These are phyloP conservation scores for Fusarium palustre DNA, from an alignment of 2,329 filamentous ascomycete genomes.

Conservation along the genomic window DNA sequence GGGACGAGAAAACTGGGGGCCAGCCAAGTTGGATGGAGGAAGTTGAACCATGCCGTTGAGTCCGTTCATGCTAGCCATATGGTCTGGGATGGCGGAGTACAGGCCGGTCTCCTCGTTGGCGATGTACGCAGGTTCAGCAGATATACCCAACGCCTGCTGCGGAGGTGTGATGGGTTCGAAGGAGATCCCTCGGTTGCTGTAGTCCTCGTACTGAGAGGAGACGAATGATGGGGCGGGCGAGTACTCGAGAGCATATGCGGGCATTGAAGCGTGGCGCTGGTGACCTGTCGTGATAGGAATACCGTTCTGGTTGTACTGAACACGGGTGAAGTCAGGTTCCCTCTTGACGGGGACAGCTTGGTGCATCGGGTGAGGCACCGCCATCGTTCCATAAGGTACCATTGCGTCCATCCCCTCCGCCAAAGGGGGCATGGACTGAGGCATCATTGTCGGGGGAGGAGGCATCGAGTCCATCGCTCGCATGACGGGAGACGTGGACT, in stretches of 20 bases:
- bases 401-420: constrained; percentile 77
- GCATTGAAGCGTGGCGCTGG: constrained; percentile 98
- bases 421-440: constrained; percentile 67
- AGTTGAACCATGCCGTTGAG: constrained; percentile 93
- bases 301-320: constrained; percentile 93
- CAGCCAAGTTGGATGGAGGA: constrained; percentile 84
- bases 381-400: constrained; percentile 75
- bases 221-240: constrained; percentile 97
- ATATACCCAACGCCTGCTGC: constrained; percentile 84
- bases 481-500: constrained; percentile 89
- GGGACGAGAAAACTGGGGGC: constrained; percentile 80
- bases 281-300: constrained; percentile 85
- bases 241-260: constrained; percentile 93
- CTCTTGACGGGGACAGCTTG: constrained; percentile 81
- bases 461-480: constrained; percentile 94
- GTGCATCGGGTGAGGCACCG: constrained; percentile 75
- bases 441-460: constrained; percentile 86
- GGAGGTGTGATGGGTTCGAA: constrained; percentile 98
- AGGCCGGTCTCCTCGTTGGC: constrained; percentile 97
- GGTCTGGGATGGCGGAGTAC: constrained; percentile 94
- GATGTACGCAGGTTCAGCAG: constrained; percentile 93
- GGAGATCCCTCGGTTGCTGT: constrained; percentile 94
- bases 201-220: constrained; percentile 98
- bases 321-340: constrained; percentile 83
- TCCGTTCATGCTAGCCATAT: constrained; percentile 76